A percentile compares a stretch with the other conserved stretches of the same genome.
phyloP scores from a whole-genome alignment of 306 rosid species.

The Vicia villosa region DNA sequence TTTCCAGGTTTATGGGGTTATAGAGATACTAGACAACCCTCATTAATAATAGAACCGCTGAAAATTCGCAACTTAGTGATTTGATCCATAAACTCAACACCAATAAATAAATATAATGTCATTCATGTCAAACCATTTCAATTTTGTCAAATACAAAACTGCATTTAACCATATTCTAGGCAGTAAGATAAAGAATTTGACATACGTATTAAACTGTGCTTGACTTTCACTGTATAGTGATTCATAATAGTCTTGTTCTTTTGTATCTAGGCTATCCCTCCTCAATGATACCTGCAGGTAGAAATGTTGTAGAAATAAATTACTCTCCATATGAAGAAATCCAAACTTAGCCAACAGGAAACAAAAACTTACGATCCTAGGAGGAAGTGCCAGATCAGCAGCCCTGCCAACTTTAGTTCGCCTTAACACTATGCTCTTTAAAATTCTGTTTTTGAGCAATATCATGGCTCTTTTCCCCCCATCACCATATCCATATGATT shows the following conservation, averaged over 20 bases:
- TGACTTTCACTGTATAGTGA: conserved; percentile 84
- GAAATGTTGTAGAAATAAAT: conserved; percentile 23
- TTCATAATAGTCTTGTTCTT: conserved; percentile 87
- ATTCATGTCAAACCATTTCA: background rate
- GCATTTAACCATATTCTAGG: conserved; percentile 18
- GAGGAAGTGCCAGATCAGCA: conserved; percentile 94
- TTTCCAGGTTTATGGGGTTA: background rate
- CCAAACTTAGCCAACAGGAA: conserved; percentile 19
- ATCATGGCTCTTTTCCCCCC: conserved; percentile 70
- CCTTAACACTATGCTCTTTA: conserved; percentile 72
- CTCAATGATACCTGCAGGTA: conserved; percentile 73
- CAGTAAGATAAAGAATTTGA: conserved; percentile 22
- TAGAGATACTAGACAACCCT: background rate
- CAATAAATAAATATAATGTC: background rate
- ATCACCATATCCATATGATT: conserved; percentile 38
- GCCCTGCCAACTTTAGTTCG: conserved; percentile 94
- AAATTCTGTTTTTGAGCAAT: conserved; percentile 72
- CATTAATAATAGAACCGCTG: background rate
- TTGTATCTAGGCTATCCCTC: conserved; percentile 72
- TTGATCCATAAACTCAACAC: conserved; percentile 1
- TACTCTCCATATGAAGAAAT: conserved; percentile 9
- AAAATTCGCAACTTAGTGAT: conserved; percentile 5
- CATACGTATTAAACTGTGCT: conserved; percentile 83
- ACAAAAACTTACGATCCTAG: conserved; percentile 74
- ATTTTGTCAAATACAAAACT: conserved; percentile 3